Evolutionary conservation across 2,329 filamentous ascomycete species (phyloP), one percentile per base, ranked within the genome.

Genomic region (Claviceps capensis): DNA sequence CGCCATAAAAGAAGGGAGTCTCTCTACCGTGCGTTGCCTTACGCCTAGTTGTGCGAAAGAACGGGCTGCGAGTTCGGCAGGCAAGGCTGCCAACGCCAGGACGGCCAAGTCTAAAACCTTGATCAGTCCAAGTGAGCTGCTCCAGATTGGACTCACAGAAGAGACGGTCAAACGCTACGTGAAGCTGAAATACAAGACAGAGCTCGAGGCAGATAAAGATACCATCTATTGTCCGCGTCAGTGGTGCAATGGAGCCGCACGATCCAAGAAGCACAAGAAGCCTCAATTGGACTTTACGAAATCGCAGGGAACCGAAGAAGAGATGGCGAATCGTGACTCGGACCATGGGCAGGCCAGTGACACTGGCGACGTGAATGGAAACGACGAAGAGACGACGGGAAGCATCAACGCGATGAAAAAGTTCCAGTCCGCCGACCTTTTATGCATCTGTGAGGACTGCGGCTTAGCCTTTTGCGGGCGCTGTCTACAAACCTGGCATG

Each of bases 211-310:
- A 0, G 90, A 97, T 67, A 94, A 90, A 62, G 85, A 83, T 53
- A 96, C 90, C 0, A 78, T 96, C 37, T 97, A 95, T 65, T 98
- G 93, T 62, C 93, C 93, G 0, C 81, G 93, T 8, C 76, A 82
- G 52, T 96, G 90, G 88, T 98, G 93, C 65, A 87, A 93, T 66
- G 90, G 88, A 5, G 87, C 90, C 2, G 90, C 90, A 26, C 79
- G 81, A 46, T 88, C 85, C 22, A 86, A 83, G 62, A 81, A 78
- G 60, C 82, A 86, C 66, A 82, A 76, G 54, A 88, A 87, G 62
- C 84, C 83, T 4, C 67, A 74, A n/a, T 70, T 85, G 1, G 77
- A 85, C 55, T 72, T 81, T 22, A 71, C 73, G 17, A 77, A 79
- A 47, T 63, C 70, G 16, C 41, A 43, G 9, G 17, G 13, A 11